A percentile compares a stretch with the other conserved stretches of the same genome.
phyloP scores from a whole-genome alignment of 148 eudicot species.

The Arbutus unedo region DNA sequence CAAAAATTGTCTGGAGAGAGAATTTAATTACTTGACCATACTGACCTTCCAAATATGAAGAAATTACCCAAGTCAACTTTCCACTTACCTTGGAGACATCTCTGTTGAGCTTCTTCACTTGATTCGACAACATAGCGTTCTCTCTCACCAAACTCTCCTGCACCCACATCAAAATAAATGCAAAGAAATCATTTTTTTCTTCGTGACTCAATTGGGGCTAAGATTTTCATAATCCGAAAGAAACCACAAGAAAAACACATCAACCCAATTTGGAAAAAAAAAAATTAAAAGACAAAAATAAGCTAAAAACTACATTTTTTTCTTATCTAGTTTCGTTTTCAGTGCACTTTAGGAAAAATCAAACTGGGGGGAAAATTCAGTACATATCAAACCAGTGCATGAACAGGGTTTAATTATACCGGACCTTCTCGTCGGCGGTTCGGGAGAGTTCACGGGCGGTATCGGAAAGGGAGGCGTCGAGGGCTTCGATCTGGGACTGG shows the following conservation, averaged over 20 bases:
- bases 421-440: slow-evolving; percentile 60
- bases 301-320: background rate
- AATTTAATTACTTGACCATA: background rate
- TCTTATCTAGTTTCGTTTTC: too few species aligned
- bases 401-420: background rate
- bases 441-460: slow-evolving; percentile 41
- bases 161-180: slow-evolving; percentile 14
- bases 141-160: slow-evolving; percentile 74
- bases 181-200: background rate
- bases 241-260: background rate
- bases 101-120: slow-evolving; percentile 78
- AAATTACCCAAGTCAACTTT: background rate
- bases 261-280: background rate
- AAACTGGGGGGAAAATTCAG: background rate
- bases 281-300: background rate
- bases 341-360: background rate
- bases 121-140: slow-evolving; percentile 53
- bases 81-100: slow-evolving; percentile 79
- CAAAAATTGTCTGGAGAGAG: background rate
- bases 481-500: slow-evolving; percentile 52
- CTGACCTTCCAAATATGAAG: background rate
- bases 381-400: too few species aligned
- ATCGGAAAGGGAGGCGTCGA: slow-evolving; percentile 56
- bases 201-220: background rate
- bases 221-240: background rate